Evolutionary conservation across 2,329 filamentous ascomycete species (phyloP), one percentile per base, ranked within the genome.

Genomic region (Aspergillus caelatus): DNA sequence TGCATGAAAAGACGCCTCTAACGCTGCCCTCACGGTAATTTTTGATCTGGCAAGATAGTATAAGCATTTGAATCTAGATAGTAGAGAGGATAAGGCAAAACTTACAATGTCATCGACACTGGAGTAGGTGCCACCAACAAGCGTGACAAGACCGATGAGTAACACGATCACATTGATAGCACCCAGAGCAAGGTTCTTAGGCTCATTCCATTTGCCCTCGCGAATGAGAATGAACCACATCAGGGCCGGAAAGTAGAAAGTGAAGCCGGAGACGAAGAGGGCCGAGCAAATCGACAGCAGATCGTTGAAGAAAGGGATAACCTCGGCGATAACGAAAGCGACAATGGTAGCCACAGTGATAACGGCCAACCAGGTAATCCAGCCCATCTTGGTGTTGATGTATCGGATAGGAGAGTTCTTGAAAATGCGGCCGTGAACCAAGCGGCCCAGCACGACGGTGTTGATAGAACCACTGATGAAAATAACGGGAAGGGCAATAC

Each of bases 251-350:
- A 88, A 71, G 55, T 85, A 96, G 82, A 95, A 96, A 74, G 94
- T 94, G 82, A 96, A 96, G 58, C 93, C 93, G 70, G 89, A 92
- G 77, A 95, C 91, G 72, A 95, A 94, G 1, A 95, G 85, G 3
- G 91, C 92, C 9, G 77, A 79, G 57, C 75, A 77, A 63, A 80
- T 73, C 10, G 74, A 75, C 7, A 84, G 75, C 67, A 83, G 80
- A 62, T 91, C 92, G 11, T 86, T 89, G 81, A 96, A 96, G 83
- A 95, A 94, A 0, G 92, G 92, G 71, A 94, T 94, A 52, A 93
- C 89, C 75, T 94, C 90, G 5, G 91, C 91, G 68, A 94, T 93
- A 75, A 96, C 86, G 75, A 94, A 95, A 3, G 91, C 92, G n/a
- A 91, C 70, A 21, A 93, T 78, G 89, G 92, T 96, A 3, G 89